phyloP scores from a whole-genome alignment of 495 filamentous ascomycete species.

The Chaetomium tenue region DNA sequence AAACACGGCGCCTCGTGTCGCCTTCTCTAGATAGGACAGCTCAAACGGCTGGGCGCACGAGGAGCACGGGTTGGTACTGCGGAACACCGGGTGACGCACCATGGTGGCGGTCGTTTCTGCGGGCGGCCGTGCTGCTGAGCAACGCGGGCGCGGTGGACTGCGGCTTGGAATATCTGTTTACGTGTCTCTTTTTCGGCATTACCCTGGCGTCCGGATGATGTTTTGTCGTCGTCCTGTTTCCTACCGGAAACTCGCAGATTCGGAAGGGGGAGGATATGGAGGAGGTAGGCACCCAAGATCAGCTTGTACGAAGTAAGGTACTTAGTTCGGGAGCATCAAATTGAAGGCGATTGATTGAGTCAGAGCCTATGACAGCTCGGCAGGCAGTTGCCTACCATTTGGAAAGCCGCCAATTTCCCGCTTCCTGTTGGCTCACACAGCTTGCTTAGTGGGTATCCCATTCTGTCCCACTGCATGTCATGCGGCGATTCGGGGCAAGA shows the following conservation, averaged over 20 bases:
- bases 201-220: conserved; percentile 2
- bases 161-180: conserved; percentile 51
- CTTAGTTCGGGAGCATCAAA: not conserved
- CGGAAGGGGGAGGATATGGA: not conserved
- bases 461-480: conserved; percentile 14
- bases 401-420: not conserved
- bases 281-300: not conserved
- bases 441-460: conserved; percentile 2
- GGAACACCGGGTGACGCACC: conserved; percentile 23
- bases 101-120: conserved; percentile 28
- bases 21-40: not conserved
- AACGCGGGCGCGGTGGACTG: conserved; percentile 50
- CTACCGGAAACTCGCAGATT: not conserved
- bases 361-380: not conserved
- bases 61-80: conserved; percentile 5
- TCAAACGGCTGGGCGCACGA: conserved; percentile 2
- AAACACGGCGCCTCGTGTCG: not conserved
- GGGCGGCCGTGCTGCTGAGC: conserved; percentile 34
- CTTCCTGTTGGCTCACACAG: conserved; percentile 10
- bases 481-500: conserved; percentile 11
- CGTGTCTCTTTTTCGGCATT: conserved; percentile 58
- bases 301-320: no score
- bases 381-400: not conserved
- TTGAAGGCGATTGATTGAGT: not conserved
- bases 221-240: not conserved